Evolutionary conservation across 2,329 filamentous ascomycete genomes (phyloP).

Genomic region (Penicillium sp.): DNA sequence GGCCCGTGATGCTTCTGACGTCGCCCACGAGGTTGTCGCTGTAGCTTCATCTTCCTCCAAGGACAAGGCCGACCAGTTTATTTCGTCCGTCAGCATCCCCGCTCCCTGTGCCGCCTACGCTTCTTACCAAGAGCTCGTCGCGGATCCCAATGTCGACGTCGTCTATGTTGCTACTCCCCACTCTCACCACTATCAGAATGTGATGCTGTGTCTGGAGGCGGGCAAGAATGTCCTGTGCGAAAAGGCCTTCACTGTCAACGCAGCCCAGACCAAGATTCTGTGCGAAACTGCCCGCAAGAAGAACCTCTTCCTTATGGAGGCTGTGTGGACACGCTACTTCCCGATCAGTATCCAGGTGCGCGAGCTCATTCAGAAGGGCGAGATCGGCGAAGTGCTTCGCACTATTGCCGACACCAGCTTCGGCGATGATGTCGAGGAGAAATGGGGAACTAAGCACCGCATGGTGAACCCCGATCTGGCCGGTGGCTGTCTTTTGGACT

Average conservation of each 20-base stretch:
- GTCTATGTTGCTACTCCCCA: conserved; percentile 88
- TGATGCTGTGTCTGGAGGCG: conserved; percentile 74
- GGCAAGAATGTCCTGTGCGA: conserved; percentile 88
- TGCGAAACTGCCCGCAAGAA: conserved; percentile 68
- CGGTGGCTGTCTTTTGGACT: conserved; percentile 74
- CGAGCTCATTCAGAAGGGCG: conserved; percentile 53
- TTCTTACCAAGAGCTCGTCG: conserved; percentile 75
- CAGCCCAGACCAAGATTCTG: conserved; percentile 67
- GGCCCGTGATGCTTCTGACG: conserved; percentile 63
- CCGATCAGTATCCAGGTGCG: conserved; percentile 70
- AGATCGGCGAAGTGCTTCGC: conserved; percentile 56
- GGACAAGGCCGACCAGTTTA: conserved; percentile 65
- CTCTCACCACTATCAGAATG: conserved; percentile 89
- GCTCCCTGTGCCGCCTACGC: conserved; percentile 67
- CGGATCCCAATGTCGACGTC: conserved; percentile 74
- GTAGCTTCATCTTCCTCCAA: conserved; percentile 73
- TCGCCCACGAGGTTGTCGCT: conserved; percentile 72
- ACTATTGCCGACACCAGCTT: conserved; percentile 60
- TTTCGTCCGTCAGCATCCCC: conserved; percentile 66
- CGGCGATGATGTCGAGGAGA: conserved; percentile 56
- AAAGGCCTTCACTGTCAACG: conserved; percentile 84
- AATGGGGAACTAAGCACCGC: conserved; percentile 60
- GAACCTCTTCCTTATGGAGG: conserved; percentile 75
- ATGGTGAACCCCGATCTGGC: conserved; percentile 82
- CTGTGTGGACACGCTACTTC: conserved; percentile 87